Evolutionary conservation across 164 flowering plant genomes (phyloP).

Genomic region (Pachysandra terminalis): DNA sequence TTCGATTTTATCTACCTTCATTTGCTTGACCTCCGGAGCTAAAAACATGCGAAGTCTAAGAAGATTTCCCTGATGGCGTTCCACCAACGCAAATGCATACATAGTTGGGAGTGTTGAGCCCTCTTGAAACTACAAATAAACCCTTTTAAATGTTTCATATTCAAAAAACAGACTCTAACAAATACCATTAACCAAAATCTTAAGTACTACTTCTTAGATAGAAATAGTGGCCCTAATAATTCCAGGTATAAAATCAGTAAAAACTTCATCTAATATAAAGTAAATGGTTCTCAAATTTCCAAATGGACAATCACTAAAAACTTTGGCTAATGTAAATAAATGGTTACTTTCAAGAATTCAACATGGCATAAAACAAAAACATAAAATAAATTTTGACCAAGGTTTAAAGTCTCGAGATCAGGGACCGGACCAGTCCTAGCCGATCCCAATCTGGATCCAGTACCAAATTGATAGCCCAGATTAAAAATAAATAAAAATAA

Average conservation of each 20-base stretch:
- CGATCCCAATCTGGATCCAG: no score
- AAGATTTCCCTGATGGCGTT: constrained; percentile 45
- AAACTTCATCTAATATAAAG: no score
- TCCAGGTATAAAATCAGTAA: background rate
- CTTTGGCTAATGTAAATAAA: background rate
- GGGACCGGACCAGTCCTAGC: no score
- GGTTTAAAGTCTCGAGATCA: no score
- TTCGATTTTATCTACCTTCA: constrained; percentile 31
- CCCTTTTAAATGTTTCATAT: background rate
- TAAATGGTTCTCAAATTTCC: no score
- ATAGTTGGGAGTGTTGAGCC: constrained; percentile 36
- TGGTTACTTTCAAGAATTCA: background rate
- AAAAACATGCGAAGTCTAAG: constrained; percentile 63
- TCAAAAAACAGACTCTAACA: background rate
- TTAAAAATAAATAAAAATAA: no score
- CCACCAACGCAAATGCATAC: constrained; percentile 88
- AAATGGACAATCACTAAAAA: no score
- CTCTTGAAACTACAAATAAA: constrained; percentile 50
- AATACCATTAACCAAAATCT: background rate
- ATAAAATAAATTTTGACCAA: no score
- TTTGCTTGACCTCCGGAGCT: constrained; percentile 50
- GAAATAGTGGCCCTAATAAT: background rate
- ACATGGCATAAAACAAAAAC: background rate
- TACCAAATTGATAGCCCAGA: no score
- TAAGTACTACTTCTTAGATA: no score